These are phyloP conservation scores for Pseudomassariella vexata DNA, from an alignment of 2,329 filamentous ascomycete genomes.

Conservation along the genomic window DNA sequence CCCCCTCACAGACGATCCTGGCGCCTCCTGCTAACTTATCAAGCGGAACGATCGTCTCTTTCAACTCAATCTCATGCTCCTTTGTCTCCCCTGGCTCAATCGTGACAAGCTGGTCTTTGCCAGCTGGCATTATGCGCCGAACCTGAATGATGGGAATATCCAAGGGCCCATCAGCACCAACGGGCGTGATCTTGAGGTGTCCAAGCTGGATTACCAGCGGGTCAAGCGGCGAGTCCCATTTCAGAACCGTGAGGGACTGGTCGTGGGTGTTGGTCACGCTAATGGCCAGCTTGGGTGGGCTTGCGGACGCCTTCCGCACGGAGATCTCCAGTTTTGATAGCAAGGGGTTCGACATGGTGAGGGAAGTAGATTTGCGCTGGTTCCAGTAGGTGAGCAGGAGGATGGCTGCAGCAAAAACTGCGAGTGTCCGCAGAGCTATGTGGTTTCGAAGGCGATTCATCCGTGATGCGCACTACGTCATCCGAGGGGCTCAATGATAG, in stretches of 20 bases:
- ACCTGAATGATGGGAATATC: conserved; percentile 31
- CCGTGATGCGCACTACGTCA: background rate
- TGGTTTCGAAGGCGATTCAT: conserved; percentile 1
- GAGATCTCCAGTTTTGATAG: conserved; percentile 20
- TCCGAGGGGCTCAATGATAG: too few species aligned
- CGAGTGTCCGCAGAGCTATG: too few species aligned
- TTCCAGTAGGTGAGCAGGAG: conserved; percentile 13
- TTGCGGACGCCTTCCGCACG: conserved; percentile 18
- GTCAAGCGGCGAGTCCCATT: conserved; percentile 41
- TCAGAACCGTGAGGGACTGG: conserved; percentile 32
- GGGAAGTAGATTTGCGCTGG: conserved; percentile 5
- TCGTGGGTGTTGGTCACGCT: conserved; percentile 34
- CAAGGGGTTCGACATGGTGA: conserved; percentile 15
- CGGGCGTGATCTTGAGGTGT: conserved; percentile 31
- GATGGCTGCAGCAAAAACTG: conserved; percentile 9
- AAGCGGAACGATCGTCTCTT: conserved; percentile 27
- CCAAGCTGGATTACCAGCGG: conserved; percentile 33
- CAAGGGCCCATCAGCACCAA: conserved; percentile 25
- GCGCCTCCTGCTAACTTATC: conserved; percentile 25
- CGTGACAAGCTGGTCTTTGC: conserved; percentile 29
- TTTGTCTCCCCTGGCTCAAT: conserved; percentile 30
- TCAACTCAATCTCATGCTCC: conserved; percentile 29
- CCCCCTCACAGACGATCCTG: conserved; percentile 28
- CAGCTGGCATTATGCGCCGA: conserved; percentile 34
- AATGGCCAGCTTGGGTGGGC: conserved; percentile 29